phyloP scores from a whole-genome alignment of 352 stramenopile species.

The Phytophthora melonis region DNA sequence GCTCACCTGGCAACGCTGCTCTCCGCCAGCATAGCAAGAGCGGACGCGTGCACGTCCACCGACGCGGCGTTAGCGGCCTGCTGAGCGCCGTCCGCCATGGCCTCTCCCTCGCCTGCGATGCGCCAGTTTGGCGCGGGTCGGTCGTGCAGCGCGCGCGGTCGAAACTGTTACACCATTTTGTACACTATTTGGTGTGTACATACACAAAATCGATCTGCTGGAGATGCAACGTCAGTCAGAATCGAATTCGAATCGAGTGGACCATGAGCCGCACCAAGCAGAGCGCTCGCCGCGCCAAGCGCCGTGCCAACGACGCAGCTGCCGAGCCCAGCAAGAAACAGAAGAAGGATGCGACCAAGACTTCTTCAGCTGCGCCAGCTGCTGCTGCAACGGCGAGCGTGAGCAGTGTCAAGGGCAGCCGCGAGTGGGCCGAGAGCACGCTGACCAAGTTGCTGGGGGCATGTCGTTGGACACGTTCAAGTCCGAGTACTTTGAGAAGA shows the following conservation, averaged over 20 bases:
- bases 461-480: conserved; percentile 74
- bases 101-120: conserved; percentile 5
- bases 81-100: conserved; percentile 24
- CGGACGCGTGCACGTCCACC: conserved; percentile 11
- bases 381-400: conserved; percentile 2
- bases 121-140: conserved; percentile 13
- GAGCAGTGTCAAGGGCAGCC: conserved; percentile 15
- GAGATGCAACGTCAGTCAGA: background rate
- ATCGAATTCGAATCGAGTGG: conserved; percentile 22
- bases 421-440: conserved; percentile 39
- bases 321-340: conserved; percentile 55
- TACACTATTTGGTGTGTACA: background rate
- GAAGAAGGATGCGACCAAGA: conserved; percentile 26
- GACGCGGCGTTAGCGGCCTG: conserved; percentile 2
- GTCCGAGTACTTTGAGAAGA: conserved; percentile 87
- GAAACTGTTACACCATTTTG: conserved; percentile 20
- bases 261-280: conserved; percentile 67
- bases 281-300: conserved; percentile 49
- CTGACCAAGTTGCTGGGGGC: conserved; percentile 68
- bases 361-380: background rate
- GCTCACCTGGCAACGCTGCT: conserved; percentile 28
- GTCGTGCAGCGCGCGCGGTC: conserved; percentile 7
- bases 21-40: conserved; percentile 23
- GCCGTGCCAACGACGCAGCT: conserved; percentile 36
- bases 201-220: conserved; percentile 16